A percentile compares a stretch with the other conserved stretches of the same genome.
These are phyloP conservation scores for Kwoniella dendrophila DNA, from an alignment of 768 basidiomycete species.

Conservation along the genomic window DNA sequence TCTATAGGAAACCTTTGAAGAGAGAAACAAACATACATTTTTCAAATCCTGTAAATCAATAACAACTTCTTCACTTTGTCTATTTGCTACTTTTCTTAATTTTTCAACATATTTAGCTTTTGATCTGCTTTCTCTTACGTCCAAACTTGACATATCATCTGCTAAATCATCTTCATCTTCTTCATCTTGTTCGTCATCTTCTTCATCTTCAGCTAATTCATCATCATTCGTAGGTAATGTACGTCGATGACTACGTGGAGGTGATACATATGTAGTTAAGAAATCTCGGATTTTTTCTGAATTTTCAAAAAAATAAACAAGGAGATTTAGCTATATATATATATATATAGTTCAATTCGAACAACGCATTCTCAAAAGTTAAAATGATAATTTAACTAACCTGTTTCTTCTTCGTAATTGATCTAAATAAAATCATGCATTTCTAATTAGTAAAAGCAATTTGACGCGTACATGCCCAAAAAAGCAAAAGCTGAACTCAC, in stretches of 20 bases:
- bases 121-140: conserved; percentile 51
- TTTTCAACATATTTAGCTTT: conserved; percentile 55
- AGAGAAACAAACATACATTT: conserved; percentile 60
- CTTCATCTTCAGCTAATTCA: conserved; percentile 42
- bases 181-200: conserved; percentile 41
- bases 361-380: not conserved
- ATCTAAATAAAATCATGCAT: conserved; percentile 28
- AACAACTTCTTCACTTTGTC: conserved; percentile 83
- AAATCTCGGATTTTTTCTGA: conserved; percentile 48
- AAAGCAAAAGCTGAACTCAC: conserved; percentile 19
- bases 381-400: conserved; percentile 9
- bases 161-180: conserved; percentile 58
- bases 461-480: not conserved
- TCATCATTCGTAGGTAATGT: conserved; percentile 41
- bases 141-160: conserved; percentile 64
- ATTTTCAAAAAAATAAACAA: not conserved
- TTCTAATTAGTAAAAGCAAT: not conserved
- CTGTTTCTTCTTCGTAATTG: conserved; percentile 41
- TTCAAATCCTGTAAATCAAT: conserved; percentile 87
- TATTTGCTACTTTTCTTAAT: conserved; percentile 69
- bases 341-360: not conserved
- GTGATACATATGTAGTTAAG: conserved; percentile 43
- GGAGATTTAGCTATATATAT: not conserved
- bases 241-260: conserved; percentile 19
- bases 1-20: not conserved